Evolutionary conservation across 2,329 filamentous ascomycete species (phyloP).

Genomic region (Amylocarpus encephaloides): DNA sequence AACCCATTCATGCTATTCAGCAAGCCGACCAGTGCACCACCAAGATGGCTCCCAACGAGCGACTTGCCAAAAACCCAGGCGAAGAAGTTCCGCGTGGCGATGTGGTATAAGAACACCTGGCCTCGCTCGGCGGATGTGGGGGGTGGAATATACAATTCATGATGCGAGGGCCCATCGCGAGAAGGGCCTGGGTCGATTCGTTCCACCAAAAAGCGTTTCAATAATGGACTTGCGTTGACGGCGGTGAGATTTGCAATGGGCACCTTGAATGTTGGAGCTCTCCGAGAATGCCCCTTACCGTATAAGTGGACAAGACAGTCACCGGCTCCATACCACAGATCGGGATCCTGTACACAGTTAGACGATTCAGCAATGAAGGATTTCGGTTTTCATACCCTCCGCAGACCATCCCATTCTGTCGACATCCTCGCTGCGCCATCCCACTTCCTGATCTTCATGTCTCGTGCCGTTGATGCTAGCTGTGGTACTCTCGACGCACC

Average conservation of each 20-base stretch:
- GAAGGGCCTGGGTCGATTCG: conserved; percentile 9
- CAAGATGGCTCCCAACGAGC: conserved; percentile 61
- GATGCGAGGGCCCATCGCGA: conserved; percentile 13
- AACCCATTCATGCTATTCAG: conserved; percentile 59
- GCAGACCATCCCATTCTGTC: conserved; percentile 38
- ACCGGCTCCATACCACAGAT: conserved; percentile 62
- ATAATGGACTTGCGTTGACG: conserved; percentile 53
- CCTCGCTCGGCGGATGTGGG: conserved; percentile 47
- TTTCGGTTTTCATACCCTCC: conserved; percentile 34
- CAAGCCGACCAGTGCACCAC: conserved; percentile 56
- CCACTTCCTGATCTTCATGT: conserved; percentile 32
- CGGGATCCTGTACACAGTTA: conserved; percentile 51
- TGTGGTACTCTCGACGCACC: background rate
- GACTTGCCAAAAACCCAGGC: conserved; percentile 62
- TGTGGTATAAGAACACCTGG: conserved; percentile 54
- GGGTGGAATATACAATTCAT: conserved; percentile 64
- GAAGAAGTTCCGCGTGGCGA: conserved; percentile 69
- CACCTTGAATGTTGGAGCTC: conserved; percentile 62
- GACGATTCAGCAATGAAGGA: background rate
- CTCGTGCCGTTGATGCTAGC: conserved; percentile 9
- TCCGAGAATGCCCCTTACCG: conserved; percentile 54
- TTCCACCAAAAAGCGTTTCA: conserved; percentile 44
- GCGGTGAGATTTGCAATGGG: conserved; percentile 51
- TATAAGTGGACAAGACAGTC: conserved; percentile 68
- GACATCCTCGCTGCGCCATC: conserved; percentile 32